A percentile compares a stretch with the other conserved stretches of the same genome.
phyloP scores from a whole-genome alignment of 202 grass and related monocot species.

The Hordeum pubiflorum region DNA sequence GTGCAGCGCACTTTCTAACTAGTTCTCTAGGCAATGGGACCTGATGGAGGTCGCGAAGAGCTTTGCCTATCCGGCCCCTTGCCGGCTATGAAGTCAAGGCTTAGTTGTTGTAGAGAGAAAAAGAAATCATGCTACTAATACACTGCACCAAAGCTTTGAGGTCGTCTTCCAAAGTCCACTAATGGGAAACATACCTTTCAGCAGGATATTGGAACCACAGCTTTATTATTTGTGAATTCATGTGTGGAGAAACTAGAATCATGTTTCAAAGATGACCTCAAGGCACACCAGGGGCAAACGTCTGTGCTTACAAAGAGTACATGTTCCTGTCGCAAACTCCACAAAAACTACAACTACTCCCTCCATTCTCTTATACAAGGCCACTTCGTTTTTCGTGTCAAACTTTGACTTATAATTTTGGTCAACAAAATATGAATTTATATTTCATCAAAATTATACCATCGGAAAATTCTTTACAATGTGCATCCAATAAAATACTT shows the following conservation, averaged over 20 bases:
- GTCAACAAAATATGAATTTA: too few relatives aligned
- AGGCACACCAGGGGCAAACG: neutral
- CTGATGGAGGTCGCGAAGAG: too few relatives aligned
- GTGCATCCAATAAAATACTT: too few relatives aligned
- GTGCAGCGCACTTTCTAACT: too few relatives aligned
- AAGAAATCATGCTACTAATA: neutral
- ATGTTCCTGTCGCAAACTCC: neutral
- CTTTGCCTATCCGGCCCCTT: too few relatives aligned
- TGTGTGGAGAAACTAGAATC: conserved; percentile 1
- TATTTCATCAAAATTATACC: too few relatives aligned
- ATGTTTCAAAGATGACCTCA: neutral
- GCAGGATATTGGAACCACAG: neutral
- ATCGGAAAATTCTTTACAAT: too few relatives aligned
- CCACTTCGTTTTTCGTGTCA: too few relatives aligned
- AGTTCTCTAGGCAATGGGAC: too few relatives aligned
- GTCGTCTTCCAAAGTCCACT: neutral
- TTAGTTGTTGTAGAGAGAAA: neutral
- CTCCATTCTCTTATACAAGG: too few relatives aligned
- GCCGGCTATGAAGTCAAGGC: too few relatives aligned
- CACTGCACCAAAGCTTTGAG: neutral
- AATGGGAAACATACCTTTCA: neutral
- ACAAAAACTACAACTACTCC: neutral
- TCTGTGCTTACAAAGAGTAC: neutral
- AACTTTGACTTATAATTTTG: too few relatives aligned
- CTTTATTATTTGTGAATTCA: neutral